These are phyloP conservation scores for Trypanosoma theileri DNA, from an alignment of 208 protist species.

Conservation along the genomic window DNA sequence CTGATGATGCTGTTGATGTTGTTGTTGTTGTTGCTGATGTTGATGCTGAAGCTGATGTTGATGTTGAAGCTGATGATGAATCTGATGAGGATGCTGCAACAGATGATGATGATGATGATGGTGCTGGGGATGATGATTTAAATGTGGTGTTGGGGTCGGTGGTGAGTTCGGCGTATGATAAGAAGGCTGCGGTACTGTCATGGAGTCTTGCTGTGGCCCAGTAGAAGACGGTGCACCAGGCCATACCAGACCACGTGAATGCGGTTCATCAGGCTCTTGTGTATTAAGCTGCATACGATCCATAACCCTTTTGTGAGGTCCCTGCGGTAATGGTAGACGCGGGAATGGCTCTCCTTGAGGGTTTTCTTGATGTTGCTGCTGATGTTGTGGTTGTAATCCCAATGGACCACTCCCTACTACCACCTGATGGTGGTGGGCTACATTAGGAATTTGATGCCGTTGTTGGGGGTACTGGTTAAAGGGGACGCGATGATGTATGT, in stretches of 20 bases:
- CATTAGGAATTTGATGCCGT: slow-evolving; percentile 15
- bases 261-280: slow-evolving; percentile 19
- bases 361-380: slow-evolving; percentile 32
- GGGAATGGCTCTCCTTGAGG: slow-evolving; percentile 18
- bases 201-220: slow-evolving; percentile 13
- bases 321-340: slow-evolving; percentile 12
- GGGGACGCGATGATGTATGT: slow-evolving; percentile 14
- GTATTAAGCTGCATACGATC: slow-evolving; percentile 14
- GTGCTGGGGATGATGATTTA: slow-evolving; percentile 13
- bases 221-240: slow-evolving; percentile 6
- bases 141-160: slow-evolving; percentile 16
- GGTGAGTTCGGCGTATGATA: slow-evolving; percentile 23
- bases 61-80: slow-evolving; percentile 14
- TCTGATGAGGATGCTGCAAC: slow-evolving; percentile 3
- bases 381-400: slow-evolving; percentile 27
- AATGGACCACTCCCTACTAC: slow-evolving; percentile 32
- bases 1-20: slow-evolving; percentile 21
- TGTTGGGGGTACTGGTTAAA: slow-evolving; percentile 21
- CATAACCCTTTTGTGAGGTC: slow-evolving; percentile 13
- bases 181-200: slow-evolving; percentile 18
- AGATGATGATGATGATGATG: slow-evolving; percentile 11
- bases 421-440: slow-evolving; percentile 29
- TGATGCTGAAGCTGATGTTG: slow-evolving; percentile 9
- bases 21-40: slow-evolving; percentile 1
- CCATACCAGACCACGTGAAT: slow-evolving; percentile 19